Conservation (phyloP, 495 filamentous ascomycete genomes). For the Opeltia flavorubescens region DNA sequence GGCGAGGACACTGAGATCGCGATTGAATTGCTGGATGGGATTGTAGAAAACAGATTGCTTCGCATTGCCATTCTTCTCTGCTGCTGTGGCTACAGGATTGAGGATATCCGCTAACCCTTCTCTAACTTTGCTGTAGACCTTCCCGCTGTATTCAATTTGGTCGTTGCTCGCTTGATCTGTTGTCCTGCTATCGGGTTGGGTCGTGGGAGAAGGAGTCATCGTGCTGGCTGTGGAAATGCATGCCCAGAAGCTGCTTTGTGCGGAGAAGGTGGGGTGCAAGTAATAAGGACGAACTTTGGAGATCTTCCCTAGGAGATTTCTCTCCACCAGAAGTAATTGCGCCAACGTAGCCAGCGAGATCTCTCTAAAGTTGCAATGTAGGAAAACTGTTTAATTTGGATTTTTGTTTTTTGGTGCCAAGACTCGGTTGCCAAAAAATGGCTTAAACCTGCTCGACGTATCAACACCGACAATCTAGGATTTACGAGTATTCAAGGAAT, state of each 20-base stretch:
- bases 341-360: neutral
- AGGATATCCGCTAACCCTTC: constrained; percentile 59
- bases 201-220: constrained; percentile 1
- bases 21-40: constrained; percentile 96
- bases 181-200: neutral
- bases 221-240: neutral
- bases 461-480: too few relatives aligned
- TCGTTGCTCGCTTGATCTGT: neutral
- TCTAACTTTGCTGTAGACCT: constrained; percentile 45
- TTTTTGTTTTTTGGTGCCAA: neutral
- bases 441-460: too few relatives aligned
- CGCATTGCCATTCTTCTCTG: constrained; percentile 21
- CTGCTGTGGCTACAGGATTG: constrained; percentile 34
- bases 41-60: constrained; percentile 89
- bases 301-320: neutral
- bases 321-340: neutral
- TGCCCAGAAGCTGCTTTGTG: neutral
- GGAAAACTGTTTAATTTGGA: neutral
- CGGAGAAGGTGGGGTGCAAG: neutral
- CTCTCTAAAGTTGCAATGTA: neutral
- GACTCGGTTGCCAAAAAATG: neutral
- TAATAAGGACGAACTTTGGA: neutral
- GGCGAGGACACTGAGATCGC: constrained; percentile 82
- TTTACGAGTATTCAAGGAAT: too few relatives aligned
- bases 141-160: constrained; percentile 26